phyloP scores from a whole-genome alignment of 2,329 filamentous ascomycete species.

The Colletotrichum cereale region DNA sequence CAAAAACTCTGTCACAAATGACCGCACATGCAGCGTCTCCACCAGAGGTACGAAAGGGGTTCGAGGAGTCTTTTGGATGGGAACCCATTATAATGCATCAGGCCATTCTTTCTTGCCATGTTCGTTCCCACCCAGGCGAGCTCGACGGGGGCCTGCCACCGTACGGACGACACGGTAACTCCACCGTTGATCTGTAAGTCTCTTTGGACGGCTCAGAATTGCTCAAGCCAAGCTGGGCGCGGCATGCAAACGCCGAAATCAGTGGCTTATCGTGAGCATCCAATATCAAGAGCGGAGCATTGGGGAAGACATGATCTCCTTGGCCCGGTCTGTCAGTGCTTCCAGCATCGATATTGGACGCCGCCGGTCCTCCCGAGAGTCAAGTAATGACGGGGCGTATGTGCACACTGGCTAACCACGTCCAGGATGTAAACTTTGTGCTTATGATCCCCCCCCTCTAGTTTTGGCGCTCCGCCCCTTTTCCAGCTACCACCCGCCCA shows the following conservation, averaged over 20 bases:
- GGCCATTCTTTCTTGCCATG: not conserved
- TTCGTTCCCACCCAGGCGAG: not conserved
- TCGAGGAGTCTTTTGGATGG: not conserved
- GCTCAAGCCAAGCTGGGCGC: not conserved
- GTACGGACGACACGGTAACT: not conserved
- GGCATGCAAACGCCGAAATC: not conserved
- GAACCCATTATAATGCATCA: not conserved
- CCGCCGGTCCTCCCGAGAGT: not conserved
- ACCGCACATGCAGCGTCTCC: slow-evolving; percentile 20
- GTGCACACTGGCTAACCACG: not conserved
- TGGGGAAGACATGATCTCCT: not conserved
- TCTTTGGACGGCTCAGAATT: not conserved
- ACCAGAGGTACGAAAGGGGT: slow-evolving; percentile 17
- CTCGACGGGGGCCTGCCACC: not conserved
- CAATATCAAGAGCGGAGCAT: not conserved
- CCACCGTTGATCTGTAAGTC: not conserved
- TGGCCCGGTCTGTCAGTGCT: not conserved
- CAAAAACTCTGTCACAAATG: slow-evolving; percentile 33
- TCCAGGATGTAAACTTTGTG: not conserved
- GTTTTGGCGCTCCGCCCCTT: not conserved
- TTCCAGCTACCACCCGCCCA: not conserved
- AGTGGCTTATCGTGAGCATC: not conserved
- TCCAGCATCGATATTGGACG: not conserved
- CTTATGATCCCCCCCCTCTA: not conserved
- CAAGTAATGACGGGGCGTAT: not conserved